Evolutionary conservation across 1,284 basidiomycete genomes (phyloP).

Genomic region (Sporisorium exsertum): DNA sequence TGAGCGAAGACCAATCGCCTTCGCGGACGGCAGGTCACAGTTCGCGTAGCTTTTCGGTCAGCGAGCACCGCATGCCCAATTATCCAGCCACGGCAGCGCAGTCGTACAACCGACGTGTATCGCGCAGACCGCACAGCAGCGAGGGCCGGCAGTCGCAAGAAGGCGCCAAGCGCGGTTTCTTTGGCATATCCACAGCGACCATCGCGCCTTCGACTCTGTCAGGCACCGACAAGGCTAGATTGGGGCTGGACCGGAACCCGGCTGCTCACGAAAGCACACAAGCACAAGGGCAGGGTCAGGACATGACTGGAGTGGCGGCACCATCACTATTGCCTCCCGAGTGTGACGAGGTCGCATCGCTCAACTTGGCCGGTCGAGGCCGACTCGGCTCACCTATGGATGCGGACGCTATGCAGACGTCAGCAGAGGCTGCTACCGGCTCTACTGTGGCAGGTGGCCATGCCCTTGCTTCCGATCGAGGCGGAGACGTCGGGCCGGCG

Average conservation of each 20-base stretch:
- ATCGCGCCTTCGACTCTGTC: slow-evolving; percentile 12
- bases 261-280: neutral
- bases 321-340: neutral
- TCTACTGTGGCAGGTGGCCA: neutral
- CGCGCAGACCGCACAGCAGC: slow-evolving; percentile 47
- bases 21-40: slow-evolving; percentile 18
- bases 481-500: slow-evolving; percentile 1
- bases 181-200: slow-evolving; percentile 9
- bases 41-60: slow-evolving; percentile 28
- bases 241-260: slow-evolving; percentile 8
- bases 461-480: neutral
- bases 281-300: neutral
- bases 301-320: neutral
- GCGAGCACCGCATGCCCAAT: slow-evolving; percentile 27
- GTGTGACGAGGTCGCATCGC: neutral
- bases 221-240: slow-evolving; percentile 14
- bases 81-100: slow-evolving; percentile 40
- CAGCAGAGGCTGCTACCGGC: neutral
- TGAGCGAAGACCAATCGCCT: slow-evolving; percentile 52
- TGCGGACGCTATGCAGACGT: neutral
- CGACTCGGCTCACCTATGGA: slow-evolving; percentile 16
- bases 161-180: slow-evolving; percentile 2
- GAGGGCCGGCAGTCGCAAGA: slow-evolving; percentile 40
- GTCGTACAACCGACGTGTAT: slow-evolving; percentile 40
- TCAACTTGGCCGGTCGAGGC: neutral